Evolutionary conservation across 2,329 filamentous ascomycete species (phyloP), one percentile per base, ranked within the genome.

Genomic region (Aspergillus carbonarius): DNA sequence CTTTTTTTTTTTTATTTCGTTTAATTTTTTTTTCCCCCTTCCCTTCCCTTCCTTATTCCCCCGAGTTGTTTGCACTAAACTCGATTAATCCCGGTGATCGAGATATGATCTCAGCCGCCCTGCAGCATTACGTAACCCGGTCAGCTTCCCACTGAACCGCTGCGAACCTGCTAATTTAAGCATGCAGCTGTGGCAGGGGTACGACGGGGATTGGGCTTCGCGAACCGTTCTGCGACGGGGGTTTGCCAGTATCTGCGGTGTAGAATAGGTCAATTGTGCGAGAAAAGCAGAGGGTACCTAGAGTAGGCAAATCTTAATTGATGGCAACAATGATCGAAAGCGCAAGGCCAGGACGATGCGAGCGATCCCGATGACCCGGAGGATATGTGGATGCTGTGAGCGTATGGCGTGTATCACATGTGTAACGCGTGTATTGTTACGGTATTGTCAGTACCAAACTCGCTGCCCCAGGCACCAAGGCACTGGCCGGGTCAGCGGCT

Each of bases 71-170:
- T 18, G 23, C 18, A 46, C 37, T 54, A 48, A 42, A 50, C 7
- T 12, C 6, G 15, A 18, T 23, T 18, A 5, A 40, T 40, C 13
- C 35, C 50, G 50, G 37, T 40, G 51, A 54, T 54, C 51, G 51
- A 54, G 53, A 55, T 59, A 37, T 51, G 9, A 25, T 48, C 20
- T 59, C 53, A 59, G 57, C 53, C 57, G 54, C 57, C 46, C 57
- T 56, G 54, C 57, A 56, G 25, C 40, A 51, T 59, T 59, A 59
- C 57, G 57, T 59, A 59, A 59, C 57, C 39, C 53, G 37, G 40
- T 20, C 50, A 42, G 50, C n/a, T 39, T 10, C 8, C 50, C 37
- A 17, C 18, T 42, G 50, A 54, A 54, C 51, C 39, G 50, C 35
- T 42, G 50, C 37, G 35, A 42, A 53, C 42, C 50, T 10, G 27